phyloP scores from a whole-genome alignment of 805 yeast genomes.

The Jamesozyma gamospora region DNA sequence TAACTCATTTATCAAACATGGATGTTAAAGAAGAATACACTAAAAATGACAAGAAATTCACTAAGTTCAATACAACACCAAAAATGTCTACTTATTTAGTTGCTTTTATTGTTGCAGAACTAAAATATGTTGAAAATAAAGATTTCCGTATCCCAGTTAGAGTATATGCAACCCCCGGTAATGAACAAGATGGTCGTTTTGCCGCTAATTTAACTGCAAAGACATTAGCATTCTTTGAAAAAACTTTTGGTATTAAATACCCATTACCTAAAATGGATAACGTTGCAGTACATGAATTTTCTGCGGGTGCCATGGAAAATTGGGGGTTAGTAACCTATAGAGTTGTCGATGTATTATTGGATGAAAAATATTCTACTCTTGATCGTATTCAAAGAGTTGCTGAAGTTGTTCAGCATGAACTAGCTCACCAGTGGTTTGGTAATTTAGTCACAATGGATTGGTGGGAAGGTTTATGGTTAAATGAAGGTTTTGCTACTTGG shows the following conservation, averaged over 20 bases:
- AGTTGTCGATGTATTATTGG: conserved; percentile 63
- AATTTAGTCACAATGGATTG: conserved; percentile 84
- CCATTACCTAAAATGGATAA: conserved; percentile 75
- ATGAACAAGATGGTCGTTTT: conserved; percentile 58
- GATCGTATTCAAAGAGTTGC: conserved; percentile 64
- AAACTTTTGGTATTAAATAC: conserved; percentile 63
- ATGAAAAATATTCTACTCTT: conserved; percentile 57
- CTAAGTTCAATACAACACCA: conserved; percentile 65
- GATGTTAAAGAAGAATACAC: conserved; percentile 44
- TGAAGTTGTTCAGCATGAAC: conserved; percentile 79
- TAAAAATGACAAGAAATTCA: conserved; percentile 40
- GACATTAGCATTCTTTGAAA: conserved; percentile 63
- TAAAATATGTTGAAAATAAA: conserved; percentile 58
- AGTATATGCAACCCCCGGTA: conserved; percentile 73
- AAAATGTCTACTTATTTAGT: conserved; percentile 77
- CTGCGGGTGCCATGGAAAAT: conserved; percentile 88
- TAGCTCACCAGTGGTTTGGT: conserved; percentile 91
- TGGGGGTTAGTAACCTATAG: conserved; percentile 75
- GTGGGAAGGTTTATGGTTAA: conserved; percentile 87
- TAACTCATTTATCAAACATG: conserved; percentile 63
- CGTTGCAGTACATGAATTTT: conserved; percentile 74
- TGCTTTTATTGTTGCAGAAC: conserved; percentile 75
- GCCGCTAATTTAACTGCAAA: conserved; percentile 69
- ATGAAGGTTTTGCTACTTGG: conserved; percentile 88
- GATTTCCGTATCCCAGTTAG: conserved; percentile 66